Percentiles rank a stretch among this genome's conserved stretches.
Conservation (phyloP, 2,329 filamentous ascomycete species). For the Geoglossum cookeanum region DNA sequence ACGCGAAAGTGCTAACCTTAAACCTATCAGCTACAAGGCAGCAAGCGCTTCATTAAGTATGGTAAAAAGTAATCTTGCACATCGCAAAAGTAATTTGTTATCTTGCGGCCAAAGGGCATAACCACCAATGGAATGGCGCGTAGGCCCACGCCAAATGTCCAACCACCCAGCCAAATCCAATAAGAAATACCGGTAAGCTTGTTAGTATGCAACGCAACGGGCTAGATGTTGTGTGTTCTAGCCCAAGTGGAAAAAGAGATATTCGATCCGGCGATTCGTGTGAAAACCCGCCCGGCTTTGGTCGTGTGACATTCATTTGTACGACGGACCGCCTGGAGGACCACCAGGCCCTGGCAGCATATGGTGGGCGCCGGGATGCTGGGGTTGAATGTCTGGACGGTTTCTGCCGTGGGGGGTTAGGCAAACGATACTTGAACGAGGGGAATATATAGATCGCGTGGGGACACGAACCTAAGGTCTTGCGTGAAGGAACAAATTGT, state of each 20-base stretch:
- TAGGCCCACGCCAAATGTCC: background rate
- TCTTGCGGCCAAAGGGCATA: background rate
- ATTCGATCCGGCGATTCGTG: background rate
- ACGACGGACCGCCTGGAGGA: background rate
- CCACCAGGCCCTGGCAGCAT: constrained; percentile 2
- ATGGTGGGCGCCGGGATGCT: constrained; percentile 3
- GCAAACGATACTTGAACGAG: background rate
- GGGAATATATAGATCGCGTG: background rate
- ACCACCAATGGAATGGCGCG: background rate
- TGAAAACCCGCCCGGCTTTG: background rate
- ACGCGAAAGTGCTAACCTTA: background rate
- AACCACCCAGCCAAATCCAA: background rate
- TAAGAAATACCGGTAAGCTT: background rate
- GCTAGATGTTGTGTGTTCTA: background rate
- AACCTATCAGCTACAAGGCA: no score
- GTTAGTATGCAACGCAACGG: background rate
- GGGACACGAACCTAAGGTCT: constrained; percentile 9
- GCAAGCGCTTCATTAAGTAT: background rate
- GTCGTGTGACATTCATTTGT: background rate
- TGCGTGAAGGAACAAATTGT: constrained; percentile 14
- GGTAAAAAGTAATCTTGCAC: background rate
- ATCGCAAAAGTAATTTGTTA: background rate
- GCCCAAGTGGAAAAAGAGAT: background rate
- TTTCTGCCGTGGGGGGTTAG: constrained; percentile 5
- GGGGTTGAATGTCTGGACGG: constrained; percentile 13